These are phyloP conservation scores for Scalesia atractyloides DNA, from an alignment of 129 eudicot species.

Conservation along the genomic window DNA sequence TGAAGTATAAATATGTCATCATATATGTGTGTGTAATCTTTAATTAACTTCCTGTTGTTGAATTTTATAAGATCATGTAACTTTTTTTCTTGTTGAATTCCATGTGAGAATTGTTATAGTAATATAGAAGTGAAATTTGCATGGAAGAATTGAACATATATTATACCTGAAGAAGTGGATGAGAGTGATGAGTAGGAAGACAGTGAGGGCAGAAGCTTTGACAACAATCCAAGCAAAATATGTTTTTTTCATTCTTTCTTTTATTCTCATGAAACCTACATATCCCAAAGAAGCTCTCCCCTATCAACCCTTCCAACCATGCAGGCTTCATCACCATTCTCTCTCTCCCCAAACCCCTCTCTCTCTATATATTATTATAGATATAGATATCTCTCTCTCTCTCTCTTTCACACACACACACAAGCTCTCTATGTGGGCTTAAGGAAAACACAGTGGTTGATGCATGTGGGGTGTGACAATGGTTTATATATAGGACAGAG, in stretches of 20 bases:
- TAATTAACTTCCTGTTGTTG: neutral
- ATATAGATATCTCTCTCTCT: too few species aligned
- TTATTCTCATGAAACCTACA: slow-evolving; percentile 63
- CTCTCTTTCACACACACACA: too few species aligned
- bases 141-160: slow-evolving; percentile 9
- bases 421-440: neutral
- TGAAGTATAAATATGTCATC: neutral
- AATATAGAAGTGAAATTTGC: neutral
- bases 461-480: slow-evolving; percentile 11
- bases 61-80: neutral
- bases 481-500: neutral
- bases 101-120: neutral
- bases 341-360: slow-evolving; percentile 9
- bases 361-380: neutral
- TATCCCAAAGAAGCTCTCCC: slow-evolving; percentile 67
- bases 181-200: slow-evolving; percentile 76
- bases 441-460: slow-evolving; percentile 10
- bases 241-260: slow-evolving; percentile 86
- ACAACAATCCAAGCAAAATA: slow-evolving; percentile 75
- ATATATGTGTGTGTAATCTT: neutral
- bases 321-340: slow-evolving; percentile 53
- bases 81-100: neutral
- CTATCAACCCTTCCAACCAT: slow-evolving; percentile 78
- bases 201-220: slow-evolving; percentile 94
- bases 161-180: slow-evolving; percentile 79